These are phyloP conservation scores for Penicillium manginii DNA, from an alignment of 495 filamentous ascomycete species.

Conservation along the genomic window DNA sequence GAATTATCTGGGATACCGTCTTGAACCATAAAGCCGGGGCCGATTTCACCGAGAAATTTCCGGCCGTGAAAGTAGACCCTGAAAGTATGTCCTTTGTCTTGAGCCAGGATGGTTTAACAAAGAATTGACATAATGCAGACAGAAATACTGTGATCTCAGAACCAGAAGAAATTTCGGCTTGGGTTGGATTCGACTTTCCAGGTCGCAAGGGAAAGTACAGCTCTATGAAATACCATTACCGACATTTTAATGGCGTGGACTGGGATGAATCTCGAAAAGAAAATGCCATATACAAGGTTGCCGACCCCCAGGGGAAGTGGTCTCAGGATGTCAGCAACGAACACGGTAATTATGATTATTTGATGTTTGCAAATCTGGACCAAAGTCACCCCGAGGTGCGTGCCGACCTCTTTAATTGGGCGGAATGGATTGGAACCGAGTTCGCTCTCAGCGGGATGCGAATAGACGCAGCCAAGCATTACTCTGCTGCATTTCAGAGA, in stretches of 20 bases:
- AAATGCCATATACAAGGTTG: slow-evolving; percentile 69
- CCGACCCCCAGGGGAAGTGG: slow-evolving; percentile 66
- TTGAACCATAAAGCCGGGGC: slow-evolving; percentile 78
- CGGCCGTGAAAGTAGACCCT: slow-evolving; percentile 63
- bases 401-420: slow-evolving; percentile 69
- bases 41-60: slow-evolving; percentile 62
- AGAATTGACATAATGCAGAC: slow-evolving; percentile 35
- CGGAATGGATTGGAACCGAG: slow-evolving; percentile 64
- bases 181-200: slow-evolving; percentile 69
- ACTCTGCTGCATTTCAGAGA: slow-evolving; percentile 64
- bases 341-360: slow-evolving; percentile 74
- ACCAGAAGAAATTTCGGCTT: slow-evolving; percentile 66
- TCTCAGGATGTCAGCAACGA: slow-evolving; percentile 64
- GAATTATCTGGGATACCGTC: slow-evolving; percentile 74
- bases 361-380: slow-evolving; percentile 72
- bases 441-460: slow-evolving; percentile 67
- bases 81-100: slow-evolving; percentile 33
- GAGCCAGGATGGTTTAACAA: no score
- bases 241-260: slow-evolving; percentile 72
- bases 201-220: slow-evolving; percentile 64
- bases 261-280: slow-evolving; percentile 60
- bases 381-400: slow-evolving; percentile 67
- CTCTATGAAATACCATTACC: slow-evolving; percentile 63
- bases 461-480: slow-evolving; percentile 76
- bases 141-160: slow-evolving; percentile 56